Conservation (phyloP, 495 filamentous ascomycete genomes). For the Penicillium subrubescens region DNA sequence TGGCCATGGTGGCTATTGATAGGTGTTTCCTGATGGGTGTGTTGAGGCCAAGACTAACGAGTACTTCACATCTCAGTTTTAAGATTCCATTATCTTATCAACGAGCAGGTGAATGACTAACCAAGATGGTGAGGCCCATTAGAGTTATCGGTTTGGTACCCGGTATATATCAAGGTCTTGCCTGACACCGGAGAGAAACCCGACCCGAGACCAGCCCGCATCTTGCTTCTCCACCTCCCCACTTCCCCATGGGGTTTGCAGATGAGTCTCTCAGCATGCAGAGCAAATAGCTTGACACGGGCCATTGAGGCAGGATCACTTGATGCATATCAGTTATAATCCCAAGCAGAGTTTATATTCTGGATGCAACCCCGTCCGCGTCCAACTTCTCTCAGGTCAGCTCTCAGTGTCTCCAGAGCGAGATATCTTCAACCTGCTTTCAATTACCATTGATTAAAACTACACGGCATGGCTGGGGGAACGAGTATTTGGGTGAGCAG, state of each 20-base stretch:
- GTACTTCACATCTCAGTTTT: background rate
- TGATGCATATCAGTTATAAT: background rate
- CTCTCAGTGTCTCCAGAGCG: background rate
- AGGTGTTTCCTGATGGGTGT: background rate
- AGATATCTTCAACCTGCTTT: background rate
- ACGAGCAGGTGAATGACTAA: background rate
- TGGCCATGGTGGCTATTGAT: conserved; percentile 8
- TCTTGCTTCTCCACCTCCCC: conserved; percentile 10
- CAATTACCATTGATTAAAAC: background rate
- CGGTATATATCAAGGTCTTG: background rate
- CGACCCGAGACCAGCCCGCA: conserved; percentile 6
- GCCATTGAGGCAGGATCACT: background rate
- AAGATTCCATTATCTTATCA: conserved; percentile 17
- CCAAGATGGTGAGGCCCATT: background rate
- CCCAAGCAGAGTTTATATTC: background rate
- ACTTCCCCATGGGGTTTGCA: conserved; percentile 26
- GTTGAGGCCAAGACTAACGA: background rate
- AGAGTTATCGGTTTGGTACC: conserved; percentile 17
- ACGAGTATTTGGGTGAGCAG: conserved; percentile 31
- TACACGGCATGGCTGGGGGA: conserved; percentile 24
- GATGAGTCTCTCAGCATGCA: conserved; percentile 4
- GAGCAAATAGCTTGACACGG: background rate
- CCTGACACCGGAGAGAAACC: conserved; percentile 12
- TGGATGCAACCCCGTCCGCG: background rate
- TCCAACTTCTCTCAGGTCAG: background rate